Evolutionary conservation across 345 rosid species (phyloP), one percentile per base, ranked within the genome.

Genomic region (Combretum micranthum): DNA sequence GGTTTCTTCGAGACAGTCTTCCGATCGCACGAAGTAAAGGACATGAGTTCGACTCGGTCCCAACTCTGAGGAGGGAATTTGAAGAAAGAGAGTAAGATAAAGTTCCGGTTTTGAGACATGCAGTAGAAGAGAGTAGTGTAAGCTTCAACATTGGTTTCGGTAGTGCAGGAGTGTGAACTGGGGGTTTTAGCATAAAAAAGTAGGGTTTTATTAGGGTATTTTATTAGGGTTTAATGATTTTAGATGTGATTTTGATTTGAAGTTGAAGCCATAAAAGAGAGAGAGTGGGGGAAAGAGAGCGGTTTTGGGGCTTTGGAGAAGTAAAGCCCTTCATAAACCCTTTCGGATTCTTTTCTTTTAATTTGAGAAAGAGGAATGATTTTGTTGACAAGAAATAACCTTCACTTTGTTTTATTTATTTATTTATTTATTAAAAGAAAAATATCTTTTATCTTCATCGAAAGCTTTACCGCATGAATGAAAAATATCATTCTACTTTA

Each of bases 311-410:
- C 32, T 32, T 9, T 5, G 19, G 17, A 50, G 64, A 59, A 22
- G 56, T 44, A 63, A 83, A 80, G 68, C 81, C 79, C 76, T 66
- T 70, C 83, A 74, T 77, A 83, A 83, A 77, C 84, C 89, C 78
- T 77, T 77, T 32, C 9, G 39, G 39, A 5, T 32, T 32, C 39
- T 32, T 32, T 32, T 32, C 39, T 32, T 32, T 7, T 4, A 11
- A 5, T 1, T 7, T 32, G 39, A 32, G 10, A 32, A 32, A 32
- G 39, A 11, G 10, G 39, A 32, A 4, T 43, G 58, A 2, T 45
- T 26, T 23, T 3, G 55, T 12, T 42, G 64, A 60, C 64, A 2
- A 60, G n/a, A 60, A 60, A 42, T 39, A 23, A 42, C 64, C 64
- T 51, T 15, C 14, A 15, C 39, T 19, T 32, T 59, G 53, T 23